These are phyloP conservation scores for Triticum dicoccoides DNA, from an alignment of 176 grass and related monocot species.

Conservation along the genomic window DNA sequence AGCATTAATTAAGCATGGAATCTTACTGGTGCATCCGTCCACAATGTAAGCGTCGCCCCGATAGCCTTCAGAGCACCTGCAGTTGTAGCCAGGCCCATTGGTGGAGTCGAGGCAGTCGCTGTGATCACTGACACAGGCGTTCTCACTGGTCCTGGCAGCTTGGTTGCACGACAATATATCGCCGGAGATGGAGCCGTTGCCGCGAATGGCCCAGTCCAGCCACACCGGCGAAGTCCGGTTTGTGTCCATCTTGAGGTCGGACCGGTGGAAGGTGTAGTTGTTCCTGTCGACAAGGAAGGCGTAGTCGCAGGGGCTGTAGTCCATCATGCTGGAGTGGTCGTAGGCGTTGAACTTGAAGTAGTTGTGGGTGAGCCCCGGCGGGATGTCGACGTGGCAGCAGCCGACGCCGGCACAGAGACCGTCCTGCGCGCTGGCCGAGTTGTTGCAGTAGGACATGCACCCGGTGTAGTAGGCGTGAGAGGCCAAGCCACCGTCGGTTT, in stretches of 20 bases:
- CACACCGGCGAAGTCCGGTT: neutral
- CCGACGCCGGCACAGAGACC: neutral
- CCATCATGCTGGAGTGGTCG: neutral
- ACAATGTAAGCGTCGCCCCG: neutral
- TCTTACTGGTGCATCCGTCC: neutral
- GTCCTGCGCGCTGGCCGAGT: neutral
- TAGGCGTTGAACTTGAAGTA: neutral
- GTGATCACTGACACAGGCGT: neutral
- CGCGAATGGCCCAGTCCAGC: conserved; percentile 4
- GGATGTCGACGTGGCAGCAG: neutral
- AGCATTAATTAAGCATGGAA: too few species aligned
- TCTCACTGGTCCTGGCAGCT: neutral
- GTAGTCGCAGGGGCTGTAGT: neutral
- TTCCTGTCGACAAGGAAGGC: neutral
- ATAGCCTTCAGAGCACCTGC: neutral
- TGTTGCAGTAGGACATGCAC: neutral
- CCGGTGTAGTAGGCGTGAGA: neutral
- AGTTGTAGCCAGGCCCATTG: neutral
- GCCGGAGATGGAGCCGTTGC: neutral
- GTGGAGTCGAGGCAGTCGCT: neutral
- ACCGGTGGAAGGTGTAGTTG: neutral
- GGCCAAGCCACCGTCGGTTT: too few species aligned
- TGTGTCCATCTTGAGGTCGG: neutral
- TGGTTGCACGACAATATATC: neutral
- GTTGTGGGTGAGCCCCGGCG: neutral